Conservation (phyloP, 176 grass and related monocot genomes). For the Cenchrus purpureus region DNA sequence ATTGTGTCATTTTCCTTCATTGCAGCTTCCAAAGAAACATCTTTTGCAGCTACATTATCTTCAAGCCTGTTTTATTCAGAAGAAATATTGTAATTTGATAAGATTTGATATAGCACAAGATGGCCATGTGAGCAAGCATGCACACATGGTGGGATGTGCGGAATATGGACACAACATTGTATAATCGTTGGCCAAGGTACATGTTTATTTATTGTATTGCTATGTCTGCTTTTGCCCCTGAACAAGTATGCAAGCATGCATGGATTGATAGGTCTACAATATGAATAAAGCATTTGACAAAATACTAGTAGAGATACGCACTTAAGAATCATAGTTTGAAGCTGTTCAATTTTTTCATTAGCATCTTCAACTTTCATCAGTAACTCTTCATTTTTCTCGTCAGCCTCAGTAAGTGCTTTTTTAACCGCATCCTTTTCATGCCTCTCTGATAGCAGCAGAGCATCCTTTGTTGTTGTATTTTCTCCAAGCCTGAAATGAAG, state of each 20-base stretch:
- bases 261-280: constrained; percentile 9
- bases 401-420: constrained; percentile 49
- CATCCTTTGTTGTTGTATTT: constrained; percentile 57
- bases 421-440: constrained; percentile 64
- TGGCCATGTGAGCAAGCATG: background rate
- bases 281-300: constrained; percentile 31
- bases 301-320: constrained; percentile 26
- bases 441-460: constrained; percentile 60
- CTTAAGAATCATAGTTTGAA: constrained; percentile 59
- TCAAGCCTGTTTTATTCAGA: constrained; percentile 62
- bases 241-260: background rate
- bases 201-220: background rate
- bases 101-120: constrained; percentile 28
- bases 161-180: constrained; percentile 8
- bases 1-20: constrained; percentile 49
- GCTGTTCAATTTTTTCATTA: constrained; percentile 55
- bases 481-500: constrained; percentile 56
- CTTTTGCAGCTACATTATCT: constrained; percentile 54
- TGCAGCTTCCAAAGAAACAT: constrained; percentile 50
- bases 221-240: background rate
- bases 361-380: constrained; percentile 52
- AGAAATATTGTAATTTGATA: constrained; percentile 29
- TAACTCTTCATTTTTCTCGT: constrained; percentile 59
- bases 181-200: background rate
- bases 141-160: background rate